phyloP scores from a whole-genome alignment of 202 grass and related monocot species.

The Brachypodium distachyon region DNA sequence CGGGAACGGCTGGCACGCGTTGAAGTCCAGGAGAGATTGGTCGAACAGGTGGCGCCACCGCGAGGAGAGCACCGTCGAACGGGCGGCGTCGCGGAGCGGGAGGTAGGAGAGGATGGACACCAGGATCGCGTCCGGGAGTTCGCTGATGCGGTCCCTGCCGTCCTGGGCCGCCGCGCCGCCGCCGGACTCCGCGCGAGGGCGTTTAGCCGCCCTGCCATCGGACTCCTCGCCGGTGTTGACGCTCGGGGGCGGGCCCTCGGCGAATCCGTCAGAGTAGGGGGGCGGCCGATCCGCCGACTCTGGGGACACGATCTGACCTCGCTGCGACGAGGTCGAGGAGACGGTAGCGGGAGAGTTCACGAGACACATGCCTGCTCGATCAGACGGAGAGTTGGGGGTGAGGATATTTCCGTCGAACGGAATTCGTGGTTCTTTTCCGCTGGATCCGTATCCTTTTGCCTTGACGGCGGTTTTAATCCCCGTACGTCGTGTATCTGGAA shows the following conservation, averaged over 20 bases:
- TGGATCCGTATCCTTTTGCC: neutral
- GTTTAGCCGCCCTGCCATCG: neutral
- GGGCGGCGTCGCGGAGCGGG: conserved; percentile 34
- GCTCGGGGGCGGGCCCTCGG: neutral
- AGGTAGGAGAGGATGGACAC: conserved; percentile 28
- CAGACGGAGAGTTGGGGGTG: neutral
- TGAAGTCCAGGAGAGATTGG: conserved; percentile 28
- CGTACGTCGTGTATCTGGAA: neutral
- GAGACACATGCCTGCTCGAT: conserved; percentile 1
- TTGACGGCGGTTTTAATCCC: neutral
- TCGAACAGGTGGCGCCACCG: conserved; percentile 43
- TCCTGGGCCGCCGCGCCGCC: neutral
- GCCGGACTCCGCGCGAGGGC: neutral
- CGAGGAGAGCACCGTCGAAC: conserved; percentile 16
- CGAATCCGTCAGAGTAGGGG: neutral
- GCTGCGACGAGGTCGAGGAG: conserved; percentile 34
- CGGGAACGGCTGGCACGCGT: conserved; percentile 41
- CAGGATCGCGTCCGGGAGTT: conserved; percentile 25
- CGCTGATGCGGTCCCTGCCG: conserved; percentile 22
- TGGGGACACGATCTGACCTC: conserved; percentile 23
- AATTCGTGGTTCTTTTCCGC: neutral
- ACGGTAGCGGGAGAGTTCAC: conserved; percentile 4
- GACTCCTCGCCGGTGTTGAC: neutral
- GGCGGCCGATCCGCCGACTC: neutral
- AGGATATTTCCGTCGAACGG: neutral